Percentiles rank a stretch among this genome's conserved stretches.
Evolutionary conservation across 2,329 filamentous ascomycete species (phyloP).

Genomic region (Arthroderma sp.): DNA sequence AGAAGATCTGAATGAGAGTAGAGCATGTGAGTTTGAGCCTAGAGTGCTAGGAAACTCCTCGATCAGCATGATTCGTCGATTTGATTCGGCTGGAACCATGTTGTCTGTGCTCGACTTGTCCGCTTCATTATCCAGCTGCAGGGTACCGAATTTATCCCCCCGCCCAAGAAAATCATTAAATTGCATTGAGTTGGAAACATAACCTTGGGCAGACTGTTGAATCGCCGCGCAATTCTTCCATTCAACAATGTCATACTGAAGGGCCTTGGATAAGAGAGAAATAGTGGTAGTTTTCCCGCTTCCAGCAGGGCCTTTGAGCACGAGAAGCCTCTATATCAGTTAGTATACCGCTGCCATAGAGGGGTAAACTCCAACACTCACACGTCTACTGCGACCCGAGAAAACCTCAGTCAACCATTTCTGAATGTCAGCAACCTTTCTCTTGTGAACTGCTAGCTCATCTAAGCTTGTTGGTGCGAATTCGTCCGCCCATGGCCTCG

Average conservation of each 20-base stretch:
- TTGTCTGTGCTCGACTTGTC: constrained; percentile 1
- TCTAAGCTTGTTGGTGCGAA: constrained; percentile 63
- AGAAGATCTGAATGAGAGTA: constrained; percentile 60
- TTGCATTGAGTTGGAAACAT: constrained; percentile 58
- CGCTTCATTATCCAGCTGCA: constrained; percentile 36
- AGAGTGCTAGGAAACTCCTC: constrained; percentile 75
- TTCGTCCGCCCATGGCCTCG: constrained; percentile 72
- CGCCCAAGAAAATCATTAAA: constrained; percentile 87
- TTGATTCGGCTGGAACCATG: constrained; percentile 14
- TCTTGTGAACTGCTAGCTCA: constrained; percentile 88
- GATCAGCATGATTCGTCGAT: constrained; percentile 51
- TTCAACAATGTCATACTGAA: constrained; percentile 67
- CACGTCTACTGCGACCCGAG: constrained; percentile 36
- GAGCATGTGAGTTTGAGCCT: constrained; percentile 47
- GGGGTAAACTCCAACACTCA: constrained; percentile 14
- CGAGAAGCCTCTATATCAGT: constrained; percentile 52
- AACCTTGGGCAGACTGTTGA: constrained; percentile 46
- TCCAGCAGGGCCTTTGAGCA: constrained; percentile 82
- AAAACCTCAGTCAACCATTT: constrained; percentile 69
- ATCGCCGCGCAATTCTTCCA: constrained; percentile 73
- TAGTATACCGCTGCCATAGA: constrained; percentile 9
- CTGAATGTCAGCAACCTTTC: constrained; percentile 75
- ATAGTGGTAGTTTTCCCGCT: constrained; percentile 88
- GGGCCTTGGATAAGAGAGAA: constrained; percentile 59
- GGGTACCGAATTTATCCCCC: constrained; percentile 63